Evolutionary conservation across 176 grass and related monocot species (phyloP).

Genomic region (Rhynchospora breviuscula): DNA sequence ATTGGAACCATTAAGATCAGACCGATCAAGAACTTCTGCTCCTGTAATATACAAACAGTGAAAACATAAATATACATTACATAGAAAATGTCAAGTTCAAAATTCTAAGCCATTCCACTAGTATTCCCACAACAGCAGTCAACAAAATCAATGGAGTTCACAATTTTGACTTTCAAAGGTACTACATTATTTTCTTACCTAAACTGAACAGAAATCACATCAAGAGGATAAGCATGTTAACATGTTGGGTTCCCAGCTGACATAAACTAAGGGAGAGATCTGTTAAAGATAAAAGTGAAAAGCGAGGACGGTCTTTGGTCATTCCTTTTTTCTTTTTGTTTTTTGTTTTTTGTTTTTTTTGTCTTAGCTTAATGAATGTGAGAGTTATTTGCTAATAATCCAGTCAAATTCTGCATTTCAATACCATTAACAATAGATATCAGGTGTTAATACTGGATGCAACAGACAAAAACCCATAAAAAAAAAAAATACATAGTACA

Average conservation of each 20-base stretch:
- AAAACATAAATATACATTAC: constrained; percentile 17
- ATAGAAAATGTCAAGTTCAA: neutral
- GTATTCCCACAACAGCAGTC: neutral
- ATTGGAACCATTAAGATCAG: constrained; percentile 99
- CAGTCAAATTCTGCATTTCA: constrained; percentile 2
- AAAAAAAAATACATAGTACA: constrained; percentile 12
- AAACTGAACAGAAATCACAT: neutral
- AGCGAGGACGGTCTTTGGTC: neutral
- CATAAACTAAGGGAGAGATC: neutral
- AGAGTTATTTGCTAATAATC: neutral
- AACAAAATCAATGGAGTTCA: neutral
- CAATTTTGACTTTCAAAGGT: neutral
- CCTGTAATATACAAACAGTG: constrained; percentile 48
- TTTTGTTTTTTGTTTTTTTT: too few relatives aligned
- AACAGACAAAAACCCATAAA: neutral
- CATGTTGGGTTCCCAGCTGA: neutral
- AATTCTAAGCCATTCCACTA: constrained; percentile 2
- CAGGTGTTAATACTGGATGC: neutral
- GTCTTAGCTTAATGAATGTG: neutral
- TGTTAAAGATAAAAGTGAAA: neutral
- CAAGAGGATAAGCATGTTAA: neutral
- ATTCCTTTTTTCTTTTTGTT: neutral
- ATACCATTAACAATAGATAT: constrained; percentile 14
- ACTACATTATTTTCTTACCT: neutral
- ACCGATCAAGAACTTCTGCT: constrained; percentile 96